phyloP scores from a whole-genome alignment of 495 filamentous ascomycete species.

The Neurospora sp. region DNA sequence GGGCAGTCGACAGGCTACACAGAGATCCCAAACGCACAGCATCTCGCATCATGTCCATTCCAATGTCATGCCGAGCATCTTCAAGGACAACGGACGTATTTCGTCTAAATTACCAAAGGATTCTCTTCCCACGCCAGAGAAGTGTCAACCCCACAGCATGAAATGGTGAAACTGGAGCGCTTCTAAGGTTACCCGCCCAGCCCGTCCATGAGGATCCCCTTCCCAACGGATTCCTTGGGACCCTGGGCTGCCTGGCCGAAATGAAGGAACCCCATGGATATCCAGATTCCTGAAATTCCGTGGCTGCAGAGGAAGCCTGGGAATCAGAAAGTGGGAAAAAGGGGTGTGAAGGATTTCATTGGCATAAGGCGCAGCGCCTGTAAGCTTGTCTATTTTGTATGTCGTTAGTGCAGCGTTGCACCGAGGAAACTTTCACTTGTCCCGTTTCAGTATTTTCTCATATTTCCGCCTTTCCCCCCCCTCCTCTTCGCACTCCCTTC shows the following conservation, averaged over 20 bases:
- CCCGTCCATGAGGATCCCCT: not conserved
- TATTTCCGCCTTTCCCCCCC: not conserved
- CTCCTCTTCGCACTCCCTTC: conserved; percentile 5
- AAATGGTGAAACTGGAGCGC: conserved; percentile 1
- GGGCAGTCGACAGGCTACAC: not conserved
- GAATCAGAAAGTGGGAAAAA: not conserved
- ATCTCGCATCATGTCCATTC: not conserved
- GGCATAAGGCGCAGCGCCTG: not conserved
- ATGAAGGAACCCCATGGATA: not conserved
- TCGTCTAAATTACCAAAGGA: not conserved
- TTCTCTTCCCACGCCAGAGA: not conserved
- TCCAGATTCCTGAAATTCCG: not conserved
- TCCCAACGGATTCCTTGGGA: not conserved
- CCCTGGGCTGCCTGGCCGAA: not conserved
- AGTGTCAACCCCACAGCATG: not conserved
- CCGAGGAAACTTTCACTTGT: not conserved
- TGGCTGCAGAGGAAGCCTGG: not conserved
- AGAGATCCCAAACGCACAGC: not conserved
- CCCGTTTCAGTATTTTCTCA: conserved; percentile 2
- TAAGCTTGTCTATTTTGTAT: conserved; percentile 1
- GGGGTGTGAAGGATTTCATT: conserved; percentile 2
- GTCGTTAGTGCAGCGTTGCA: conserved; percentile 1
- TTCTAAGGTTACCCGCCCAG: not conserved
- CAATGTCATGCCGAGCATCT: not conserved
- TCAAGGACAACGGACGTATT: not conserved